These are phyloP conservation scores for Metarhizium album DNA, from an alignment of 2,329 filamentous ascomycete genomes.

Conservation along the genomic window DNA sequence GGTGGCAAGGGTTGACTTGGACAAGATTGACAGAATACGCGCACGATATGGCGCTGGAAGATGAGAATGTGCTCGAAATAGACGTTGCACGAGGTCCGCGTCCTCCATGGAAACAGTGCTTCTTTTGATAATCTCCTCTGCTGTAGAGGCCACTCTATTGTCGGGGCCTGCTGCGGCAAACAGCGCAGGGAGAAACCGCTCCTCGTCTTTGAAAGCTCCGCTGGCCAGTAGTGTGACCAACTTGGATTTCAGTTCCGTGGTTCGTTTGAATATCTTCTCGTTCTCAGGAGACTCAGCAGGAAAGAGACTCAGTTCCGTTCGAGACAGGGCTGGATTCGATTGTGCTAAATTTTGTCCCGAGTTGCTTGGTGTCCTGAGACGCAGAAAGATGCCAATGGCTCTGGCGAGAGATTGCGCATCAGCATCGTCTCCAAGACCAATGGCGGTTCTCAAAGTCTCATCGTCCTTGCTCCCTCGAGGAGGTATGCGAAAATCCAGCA, in stretches of 20 bases:
- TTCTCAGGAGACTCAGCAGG: conserved; percentile 39
- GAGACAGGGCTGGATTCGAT: conserved; percentile 23
- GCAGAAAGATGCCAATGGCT: conserved; percentile 68
- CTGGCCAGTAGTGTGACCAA: conserved; percentile 66
- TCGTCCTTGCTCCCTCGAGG: conserved; percentile 72
- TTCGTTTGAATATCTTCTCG: conserved; percentile 41
- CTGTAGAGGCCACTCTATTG: conserved; percentile 69
- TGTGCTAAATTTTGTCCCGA: conserved; percentile 20
- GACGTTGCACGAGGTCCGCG: conserved; percentile 43
- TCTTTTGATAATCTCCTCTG: conserved; percentile 80
- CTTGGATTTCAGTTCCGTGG: conserved; percentile 40
- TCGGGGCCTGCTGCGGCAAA: conserved; percentile 78
- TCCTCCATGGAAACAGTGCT: conserved; percentile 67
- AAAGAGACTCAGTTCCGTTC: conserved; percentile 20
- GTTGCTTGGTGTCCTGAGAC: conserved; percentile 20
- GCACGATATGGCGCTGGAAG: conserved; percentile 64
- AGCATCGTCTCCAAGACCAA: conserved; percentile 54
- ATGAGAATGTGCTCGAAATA: conserved; percentile 67
- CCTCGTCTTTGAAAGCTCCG: conserved; percentile 71
- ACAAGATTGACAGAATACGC: conserved; percentile 63
- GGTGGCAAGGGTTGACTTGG: conserved; percentile 66
- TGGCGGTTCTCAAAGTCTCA: conserved; percentile 47
- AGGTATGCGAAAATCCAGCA: conserved; percentile 63
- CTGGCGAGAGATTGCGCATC: conserved; percentile 66
- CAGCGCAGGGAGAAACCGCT: conserved; percentile 74